Base-by-base conservation (phyloP, 768 basidiomycete genomes). In the Lentinula aciculospora region DNA sequence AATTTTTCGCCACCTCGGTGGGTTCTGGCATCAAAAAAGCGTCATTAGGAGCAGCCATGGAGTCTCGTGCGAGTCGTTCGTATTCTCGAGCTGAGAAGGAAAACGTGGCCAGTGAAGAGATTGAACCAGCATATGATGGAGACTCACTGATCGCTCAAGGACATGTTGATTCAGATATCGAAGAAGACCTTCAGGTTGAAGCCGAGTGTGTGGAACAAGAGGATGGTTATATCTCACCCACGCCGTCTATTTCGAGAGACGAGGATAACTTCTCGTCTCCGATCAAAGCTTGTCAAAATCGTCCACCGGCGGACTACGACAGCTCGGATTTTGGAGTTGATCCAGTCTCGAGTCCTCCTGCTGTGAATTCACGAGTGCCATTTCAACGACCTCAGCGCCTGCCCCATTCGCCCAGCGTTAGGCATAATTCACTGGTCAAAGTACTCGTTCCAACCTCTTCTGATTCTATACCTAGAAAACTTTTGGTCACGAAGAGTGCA, bases 221-320 rank as follows among this genome's bases (percentile, higher is more conserved):
- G 66, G 89, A 89, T 60, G 90, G 91, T 15, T 93, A 92, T 69
- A 76, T 88, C 54, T 90, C 90, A n/a, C 89, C 89, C 15, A 72
- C 81, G 8, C 72, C 80, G 47, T 82, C 82, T 23, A 73, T 77
- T 62, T 77, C 76, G 50, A 74, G 74, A 60, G 85, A 84, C 36
- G 78, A 78, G 25, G 82, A 88, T 58, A 83, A 84, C 8, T 64
- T 91, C 28, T 89, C 87, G 47, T 90, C 89, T 10, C 88, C 89
- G 23, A 7, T 36, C 19, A 29, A 32, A 34, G 60, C 74, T 39
- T 74, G 73, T 34, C 32, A 7, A 31, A 72, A 67, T 17, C 37
- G 42, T 13, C 46, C 27, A 17, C 25, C 25, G 23, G 29, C 23
- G 5, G 47, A 36, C 21, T 12, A 27, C 3, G 56, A 15, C 21